Evolutionary conservation across 2,329 filamentous ascomycete genomes (phyloP).

Genomic region (Calonectria multiphialidica): DNA sequence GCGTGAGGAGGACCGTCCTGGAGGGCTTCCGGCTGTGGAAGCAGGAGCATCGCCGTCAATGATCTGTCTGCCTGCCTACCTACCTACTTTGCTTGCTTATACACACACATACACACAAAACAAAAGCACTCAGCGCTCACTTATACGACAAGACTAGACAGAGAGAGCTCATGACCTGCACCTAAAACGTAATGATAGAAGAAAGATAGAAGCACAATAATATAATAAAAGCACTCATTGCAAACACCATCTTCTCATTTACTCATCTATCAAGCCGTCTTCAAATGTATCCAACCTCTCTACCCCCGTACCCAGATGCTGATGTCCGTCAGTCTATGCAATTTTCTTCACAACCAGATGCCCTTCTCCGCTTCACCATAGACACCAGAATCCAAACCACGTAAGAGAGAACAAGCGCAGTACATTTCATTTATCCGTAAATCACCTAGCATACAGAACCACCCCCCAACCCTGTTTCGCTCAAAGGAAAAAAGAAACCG

Average conservation of each 20-base stretch:
- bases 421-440: constrained; percentile 45
- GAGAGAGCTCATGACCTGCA: neutral
- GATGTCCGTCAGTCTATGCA: neutral
- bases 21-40: constrained; percentile 48
- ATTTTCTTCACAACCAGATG: neutral
- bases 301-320: neutral
- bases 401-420: constrained; percentile 24
- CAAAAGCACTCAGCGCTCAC: no score
- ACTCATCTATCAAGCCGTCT: neutral
- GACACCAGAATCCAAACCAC: constrained; percentile 27
- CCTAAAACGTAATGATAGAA: neutral
- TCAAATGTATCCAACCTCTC: neutral
- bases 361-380: constrained; percentile 1
- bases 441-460: constrained; percentile 42
- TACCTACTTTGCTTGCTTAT: neutral
- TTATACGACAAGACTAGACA: neutral
- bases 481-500: constrained; percentile 31
- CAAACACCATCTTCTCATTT: neutral
- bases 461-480: constrained; percentile 30
- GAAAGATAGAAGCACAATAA: neutral
- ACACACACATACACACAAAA: no score
- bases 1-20: constrained; percentile 46
- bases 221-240: neutral
- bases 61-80: neutral
- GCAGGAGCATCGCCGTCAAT: constrained; percentile 10